Evolutionary conservation across 352 stramenopile species (phyloP).

Genomic region (Pythium sp.): DNA sequence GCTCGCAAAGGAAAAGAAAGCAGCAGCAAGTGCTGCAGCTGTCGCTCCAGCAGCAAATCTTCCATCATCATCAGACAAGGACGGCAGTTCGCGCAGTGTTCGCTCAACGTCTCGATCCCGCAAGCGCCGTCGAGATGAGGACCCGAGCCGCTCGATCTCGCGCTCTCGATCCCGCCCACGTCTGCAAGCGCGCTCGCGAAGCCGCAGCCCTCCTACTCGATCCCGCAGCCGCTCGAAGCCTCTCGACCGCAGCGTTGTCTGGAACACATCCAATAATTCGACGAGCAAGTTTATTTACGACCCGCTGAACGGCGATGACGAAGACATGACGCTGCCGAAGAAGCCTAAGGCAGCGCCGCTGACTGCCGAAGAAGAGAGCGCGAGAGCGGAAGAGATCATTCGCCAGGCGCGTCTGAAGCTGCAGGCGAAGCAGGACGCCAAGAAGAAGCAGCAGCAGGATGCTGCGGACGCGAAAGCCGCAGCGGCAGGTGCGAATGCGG

Average conservation of each 20-base stretch:
- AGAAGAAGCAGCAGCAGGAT: not conserved
- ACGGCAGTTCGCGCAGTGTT: not conserved
- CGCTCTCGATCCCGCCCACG: conserved; percentile 29
- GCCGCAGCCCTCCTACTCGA: conserved; percentile 26
- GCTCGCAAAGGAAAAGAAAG: conserved; percentile 33
- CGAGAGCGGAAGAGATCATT: conserved; percentile 66
- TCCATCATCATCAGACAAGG: conserved; percentile 20
- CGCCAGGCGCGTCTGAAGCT: conserved; percentile 63
- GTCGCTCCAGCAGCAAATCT: not conserved
- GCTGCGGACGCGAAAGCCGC: conserved; percentile 15
- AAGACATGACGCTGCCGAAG: conserved; percentile 2
- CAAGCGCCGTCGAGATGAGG: conserved; percentile 27
- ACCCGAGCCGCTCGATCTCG: conserved; percentile 24
- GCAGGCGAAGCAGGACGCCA: conserved; percentile 27
- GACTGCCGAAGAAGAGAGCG: conserved; percentile 46
- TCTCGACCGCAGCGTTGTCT: conserved; percentile 16
- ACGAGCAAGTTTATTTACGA: conserved; percentile 17
- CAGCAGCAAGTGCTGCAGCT: conserved; percentile 15
- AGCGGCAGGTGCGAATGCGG: conserved; percentile 17
- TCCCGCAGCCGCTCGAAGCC: conserved; percentile 17
- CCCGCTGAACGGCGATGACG: conserved; percentile 14
- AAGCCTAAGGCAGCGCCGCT: conserved; percentile 19
- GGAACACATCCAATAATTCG: conserved; percentile 8
- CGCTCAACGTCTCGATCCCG: conserved; percentile 31
- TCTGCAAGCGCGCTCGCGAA: conserved; percentile 23